phyloP scores from a whole-genome alignment of 495 filamentous ascomycete species.

The Xylaria grammica region DNA sequence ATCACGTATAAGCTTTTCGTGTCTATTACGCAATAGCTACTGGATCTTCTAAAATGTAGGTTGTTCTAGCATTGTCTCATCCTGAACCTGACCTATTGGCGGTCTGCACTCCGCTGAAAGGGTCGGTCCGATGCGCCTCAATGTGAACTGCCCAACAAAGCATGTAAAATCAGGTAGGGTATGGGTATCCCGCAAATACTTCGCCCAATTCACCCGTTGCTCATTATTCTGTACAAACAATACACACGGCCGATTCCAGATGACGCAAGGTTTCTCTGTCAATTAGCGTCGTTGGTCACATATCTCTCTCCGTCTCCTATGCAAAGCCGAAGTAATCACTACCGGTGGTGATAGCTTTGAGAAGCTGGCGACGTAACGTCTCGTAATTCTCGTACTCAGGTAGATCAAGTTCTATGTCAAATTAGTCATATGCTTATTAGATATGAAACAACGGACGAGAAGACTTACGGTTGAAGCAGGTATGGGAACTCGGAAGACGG shows the following conservation, averaged over 20 bases:
- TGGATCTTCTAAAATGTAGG: neutral
- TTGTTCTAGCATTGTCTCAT: neutral
- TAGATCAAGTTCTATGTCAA: constrained; percentile 84
- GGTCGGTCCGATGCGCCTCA: constrained; percentile 6
- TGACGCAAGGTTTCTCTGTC: neutral
- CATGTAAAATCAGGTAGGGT: neutral
- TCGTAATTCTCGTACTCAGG: constrained; percentile 99
- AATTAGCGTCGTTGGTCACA: neutral
- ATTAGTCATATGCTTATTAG: constrained; percentile 38
- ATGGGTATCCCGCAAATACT: constrained; percentile 9
- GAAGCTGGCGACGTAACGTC: constrained; percentile 79
- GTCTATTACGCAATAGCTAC: constrained; percentile 21
- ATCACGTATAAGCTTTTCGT: neutral
- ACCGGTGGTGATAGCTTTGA: constrained; percentile 93
- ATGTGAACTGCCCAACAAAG: constrained; percentile 6
- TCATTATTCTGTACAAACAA: constrained; percentile 11
- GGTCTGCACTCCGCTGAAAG: constrained; percentile 22
- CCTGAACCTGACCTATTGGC: constrained; percentile 10
- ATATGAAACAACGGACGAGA: constrained; percentile 3
- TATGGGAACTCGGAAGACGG: constrained; percentile 93
- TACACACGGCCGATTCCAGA: neutral
- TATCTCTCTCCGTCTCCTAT: constrained; percentile 46
- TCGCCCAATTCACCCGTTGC: neutral
- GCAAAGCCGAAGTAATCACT: constrained; percentile 99
- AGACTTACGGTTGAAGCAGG: constrained; percentile 98